Base-by-base conservation (phyloP, 164 flowering plant genomes). In the Malania oleifera region DNA sequence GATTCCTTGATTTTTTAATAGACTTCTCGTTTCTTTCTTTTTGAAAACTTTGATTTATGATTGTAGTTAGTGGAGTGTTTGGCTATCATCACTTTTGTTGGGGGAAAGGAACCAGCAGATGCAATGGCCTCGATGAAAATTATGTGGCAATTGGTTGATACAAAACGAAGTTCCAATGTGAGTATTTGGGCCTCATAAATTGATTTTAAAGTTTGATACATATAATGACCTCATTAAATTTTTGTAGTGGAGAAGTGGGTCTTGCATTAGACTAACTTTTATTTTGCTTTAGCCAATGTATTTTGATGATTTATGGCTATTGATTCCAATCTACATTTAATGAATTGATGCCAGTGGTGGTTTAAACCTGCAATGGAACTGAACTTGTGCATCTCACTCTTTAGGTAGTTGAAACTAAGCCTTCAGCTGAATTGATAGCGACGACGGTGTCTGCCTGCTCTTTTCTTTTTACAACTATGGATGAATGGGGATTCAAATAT, bases 371-470 rank as follows among this genome's bases (percentile, higher is more conserved):
- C 8, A 19, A 34, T 53, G 38, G 38, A 35, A 27, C 34, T 50
- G 25, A 8, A 26, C 12, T 18, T 34, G 5, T 64, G 60, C 19
- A 34, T 1, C 49, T 35, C 26, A 18, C 47, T 29, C 31, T 57
- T 60, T 64, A 93, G 98, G 98, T 87, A 19, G 80, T 72, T 62
- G 70, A 79, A 2, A 66, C 55, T 51, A 87, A 80, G 67, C 82
- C 82, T 63, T 63, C 85, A 9, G 58, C 84, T 1, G 67, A 77
- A 51, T 64, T 83, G 20, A 62, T 80, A 52, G 62, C 86, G 40
- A 77, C 86, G 0, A 77, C 81, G 35, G 81, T 88, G 50, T 87
- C 97, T 69, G 81, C 97, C 54, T 93, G 99, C 97, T 65, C 96
- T 27, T 90, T 90, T 72, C 90, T 93, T 54, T 76, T 90, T 26